A percentile compares a stretch with the other conserved stretches of the same genome.
Evolutionary conservation across 1,139 yeast species (phyloP).

Genomic region (Nakaseomyces bracarensis): DNA sequence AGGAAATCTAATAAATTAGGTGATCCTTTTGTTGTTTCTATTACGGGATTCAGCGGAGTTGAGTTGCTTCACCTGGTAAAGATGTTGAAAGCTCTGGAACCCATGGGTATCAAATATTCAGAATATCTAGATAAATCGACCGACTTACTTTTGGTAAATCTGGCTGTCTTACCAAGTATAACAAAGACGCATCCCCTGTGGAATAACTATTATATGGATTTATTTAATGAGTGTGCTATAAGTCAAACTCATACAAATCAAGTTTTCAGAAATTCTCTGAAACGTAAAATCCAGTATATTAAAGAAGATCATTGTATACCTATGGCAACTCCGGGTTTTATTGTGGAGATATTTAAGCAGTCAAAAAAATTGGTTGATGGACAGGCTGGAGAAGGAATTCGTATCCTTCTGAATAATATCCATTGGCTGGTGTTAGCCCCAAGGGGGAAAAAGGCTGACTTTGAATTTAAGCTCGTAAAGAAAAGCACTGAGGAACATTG

Average conservation of each 20-base stretch:
- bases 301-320: slow-evolving; percentile 39
- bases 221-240: slow-evolving; percentile 18
- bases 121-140: slow-evolving; percentile 47
- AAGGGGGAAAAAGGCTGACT: slow-evolving; percentile 21
- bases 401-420: slow-evolving; percentile 22
- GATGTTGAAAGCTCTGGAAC: slow-evolving; percentile 41
- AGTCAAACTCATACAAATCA: slow-evolving; percentile 15
- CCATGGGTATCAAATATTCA: slow-evolving; percentile 42
- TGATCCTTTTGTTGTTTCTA: slow-evolving; percentile 43
- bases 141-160: slow-evolving; percentile 57
- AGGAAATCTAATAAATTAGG: slow-evolving; percentile 12
- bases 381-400: slow-evolving; percentile 3
- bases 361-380: slow-evolving; percentile 7
- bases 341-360: slow-evolving; percentile 24
- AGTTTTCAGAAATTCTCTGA: slow-evolving; percentile 29
- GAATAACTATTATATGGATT: slow-evolving; percentile 26
- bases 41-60: slow-evolving; percentile 78
- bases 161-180: slow-evolving; percentile 34
- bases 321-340: slow-evolving; percentile 29
- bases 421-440: slow-evolving; percentile 31
- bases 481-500: slow-evolving; percentile 1
- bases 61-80: slow-evolving; percentile 70
- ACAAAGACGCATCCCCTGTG: slow-evolving; percentile 30
- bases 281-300: slow-evolving; percentile 38
- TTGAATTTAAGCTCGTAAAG: slow-evolving; percentile 13